Conservation (phyloP, 106 monocot species). For the Chionographis japonica region DNA sequence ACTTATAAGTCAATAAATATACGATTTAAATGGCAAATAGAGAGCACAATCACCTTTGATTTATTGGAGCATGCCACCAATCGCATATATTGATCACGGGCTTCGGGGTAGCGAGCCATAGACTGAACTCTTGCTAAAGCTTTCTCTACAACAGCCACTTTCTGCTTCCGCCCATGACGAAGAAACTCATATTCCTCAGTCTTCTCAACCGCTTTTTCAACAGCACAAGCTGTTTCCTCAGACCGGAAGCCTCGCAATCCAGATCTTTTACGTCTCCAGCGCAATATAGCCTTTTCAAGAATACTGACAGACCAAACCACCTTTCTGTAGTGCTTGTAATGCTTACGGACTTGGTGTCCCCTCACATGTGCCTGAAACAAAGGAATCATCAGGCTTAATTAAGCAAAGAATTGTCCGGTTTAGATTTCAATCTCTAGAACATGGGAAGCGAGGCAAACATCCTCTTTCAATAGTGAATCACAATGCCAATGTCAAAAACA, state of each 20-base stretch:
- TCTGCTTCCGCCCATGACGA: conserved; percentile 20
- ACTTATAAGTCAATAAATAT: neutral
- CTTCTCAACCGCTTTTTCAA: neutral
- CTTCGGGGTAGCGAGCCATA: conserved; percentile 27
- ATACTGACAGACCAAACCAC: conserved; percentile 38
- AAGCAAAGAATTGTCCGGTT: too few species aligned
- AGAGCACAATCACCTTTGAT: conserved; percentile 7
- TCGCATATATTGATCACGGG: conserved; percentile 31
- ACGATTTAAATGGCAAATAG: too few species aligned
- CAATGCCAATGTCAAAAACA: too few species aligned
- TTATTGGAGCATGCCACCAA: conserved; percentile 15
- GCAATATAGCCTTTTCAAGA: conserved; percentile 34
- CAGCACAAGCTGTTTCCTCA: neutral
- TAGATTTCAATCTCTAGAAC: too few species aligned
- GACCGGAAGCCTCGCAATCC: conserved; percentile 32
- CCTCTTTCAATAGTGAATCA: too few species aligned
- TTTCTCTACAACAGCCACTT: conserved; percentile 28
- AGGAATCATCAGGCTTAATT: neutral
- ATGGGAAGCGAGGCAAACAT: too few species aligned
- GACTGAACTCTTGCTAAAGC: conserved; percentile 44
- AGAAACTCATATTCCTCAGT: conserved; percentile 32
- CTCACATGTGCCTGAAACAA: conserved; percentile 33
- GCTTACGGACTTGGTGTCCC: conserved; percentile 32
- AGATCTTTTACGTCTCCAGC: conserved; percentile 28
- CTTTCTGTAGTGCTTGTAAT: conserved; percentile 26